phyloP scores from a whole-genome alignment of 139 green algal species.

The Chlamydomonas asymmetrica region DNA sequence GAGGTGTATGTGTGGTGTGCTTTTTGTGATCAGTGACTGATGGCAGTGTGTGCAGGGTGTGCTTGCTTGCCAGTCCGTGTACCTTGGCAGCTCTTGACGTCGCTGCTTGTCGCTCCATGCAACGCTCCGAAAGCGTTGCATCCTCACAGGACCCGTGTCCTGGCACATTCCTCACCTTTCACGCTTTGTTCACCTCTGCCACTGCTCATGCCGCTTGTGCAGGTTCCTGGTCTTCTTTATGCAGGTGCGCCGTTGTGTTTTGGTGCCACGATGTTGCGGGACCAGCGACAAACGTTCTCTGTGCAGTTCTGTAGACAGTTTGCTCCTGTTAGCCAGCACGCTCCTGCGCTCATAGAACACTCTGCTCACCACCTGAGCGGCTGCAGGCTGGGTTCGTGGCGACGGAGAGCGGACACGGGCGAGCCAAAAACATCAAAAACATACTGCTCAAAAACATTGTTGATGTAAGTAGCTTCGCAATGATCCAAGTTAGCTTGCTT shows the following conservation, averaged over 20 bases:
- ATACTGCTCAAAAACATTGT: slow-evolving; percentile 54
- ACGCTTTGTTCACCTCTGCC: no score
- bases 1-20: no score
- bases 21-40: no score
- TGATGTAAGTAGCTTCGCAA: no score
- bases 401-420: slow-evolving; percentile 46
- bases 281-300: neutral
- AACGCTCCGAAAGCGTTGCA: no score
- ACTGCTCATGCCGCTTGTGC: neutral
- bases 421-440: slow-evolving; percentile 52
- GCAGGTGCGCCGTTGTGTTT: neutral
- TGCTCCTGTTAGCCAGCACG: neutral
- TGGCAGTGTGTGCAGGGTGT: neutral
- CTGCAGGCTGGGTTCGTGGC: slow-evolving; percentile 51
- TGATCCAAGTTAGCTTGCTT: no score
- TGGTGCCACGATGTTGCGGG: neutral
- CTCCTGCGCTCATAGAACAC: slow-evolving; percentile 2
- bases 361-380: no score
- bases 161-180: no score
- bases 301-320: neutral
- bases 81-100: neutral
- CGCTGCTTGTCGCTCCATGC: no score
- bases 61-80: neutral
- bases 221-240: slow-evolving; percentile 52
- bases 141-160: no score